These are phyloP conservation scores for Alternaria triticimaculans DNA, from an alignment of 2,329 filamentous ascomycete species.

Conservation along the genomic window DNA sequence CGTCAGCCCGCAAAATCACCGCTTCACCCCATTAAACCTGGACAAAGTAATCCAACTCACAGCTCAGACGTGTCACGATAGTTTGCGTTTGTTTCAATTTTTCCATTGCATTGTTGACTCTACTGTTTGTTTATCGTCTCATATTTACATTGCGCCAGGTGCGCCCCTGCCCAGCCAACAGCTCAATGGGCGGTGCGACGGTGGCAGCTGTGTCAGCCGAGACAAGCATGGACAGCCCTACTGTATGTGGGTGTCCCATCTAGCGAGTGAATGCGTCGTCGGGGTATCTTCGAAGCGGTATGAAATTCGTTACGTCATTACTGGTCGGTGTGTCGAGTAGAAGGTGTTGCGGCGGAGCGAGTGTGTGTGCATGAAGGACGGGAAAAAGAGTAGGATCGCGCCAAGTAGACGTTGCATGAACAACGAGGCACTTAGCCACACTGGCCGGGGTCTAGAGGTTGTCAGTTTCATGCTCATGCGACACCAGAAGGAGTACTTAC, in stretches of 20 bases:
- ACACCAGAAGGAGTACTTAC: slow-evolving; percentile 35
- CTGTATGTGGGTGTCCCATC: slow-evolving; percentile 3
- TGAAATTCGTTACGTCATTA: slow-evolving; percentile 30
- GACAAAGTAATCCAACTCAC: background rate
- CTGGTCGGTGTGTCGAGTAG: slow-evolving; percentile 5
- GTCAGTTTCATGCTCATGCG: slow-evolving; percentile 9
- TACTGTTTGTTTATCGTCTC: slow-evolving; percentile 3
- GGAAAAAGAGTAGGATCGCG: slow-evolving; percentile 14
- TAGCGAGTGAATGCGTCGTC: slow-evolving; percentile 31
- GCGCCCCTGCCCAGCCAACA: background rate
- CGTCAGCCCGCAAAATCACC: slow-evolving; percentile 7
- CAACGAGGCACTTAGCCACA: slow-evolving; percentile 35
- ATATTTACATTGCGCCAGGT: slow-evolving; percentile 7
- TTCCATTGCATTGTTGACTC: background rate
- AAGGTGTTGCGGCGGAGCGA: slow-evolving; percentile 19
- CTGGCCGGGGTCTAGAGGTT: slow-evolving; percentile 41
- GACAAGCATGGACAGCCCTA: slow-evolving; percentile 1
- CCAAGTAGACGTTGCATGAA: background rate
- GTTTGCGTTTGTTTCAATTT: slow-evolving; percentile 3
- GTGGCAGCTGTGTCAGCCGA: background rate
- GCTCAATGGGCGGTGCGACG: background rate
- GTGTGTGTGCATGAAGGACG: slow-evolving; percentile 12
- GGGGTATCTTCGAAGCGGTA: slow-evolving; percentile 35
- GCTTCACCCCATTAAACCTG: background rate
- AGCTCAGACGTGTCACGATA: background rate